phyloP scores from a whole-genome alignment of 495 filamentous ascomycete genomes.

The Neurospora sublineolata region DNA sequence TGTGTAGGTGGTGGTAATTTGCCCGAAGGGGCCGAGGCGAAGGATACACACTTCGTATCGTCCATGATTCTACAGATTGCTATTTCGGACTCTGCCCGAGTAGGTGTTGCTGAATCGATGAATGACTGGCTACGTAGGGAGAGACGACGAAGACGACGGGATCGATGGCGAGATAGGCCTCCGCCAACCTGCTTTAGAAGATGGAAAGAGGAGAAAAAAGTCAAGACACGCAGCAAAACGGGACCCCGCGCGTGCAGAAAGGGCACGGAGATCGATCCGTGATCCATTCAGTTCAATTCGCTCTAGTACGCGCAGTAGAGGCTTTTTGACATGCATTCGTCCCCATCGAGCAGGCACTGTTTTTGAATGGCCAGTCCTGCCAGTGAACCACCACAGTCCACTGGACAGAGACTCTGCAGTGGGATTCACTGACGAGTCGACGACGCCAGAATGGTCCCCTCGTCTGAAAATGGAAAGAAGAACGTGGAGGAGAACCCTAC shows the following conservation, averaged over 20 bases:
- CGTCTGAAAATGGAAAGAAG: neutral
- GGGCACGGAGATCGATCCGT: neutral
- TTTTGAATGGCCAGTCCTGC: neutral
- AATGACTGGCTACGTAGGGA: neutral
- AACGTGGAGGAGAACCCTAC: neutral
- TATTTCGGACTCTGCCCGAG: neutral
- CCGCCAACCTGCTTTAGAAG: neutral
- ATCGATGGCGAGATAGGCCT: neutral
- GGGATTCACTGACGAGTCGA: neutral
- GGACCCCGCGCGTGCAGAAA: neutral
- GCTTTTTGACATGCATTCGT: neutral
- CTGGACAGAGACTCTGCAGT: neutral
- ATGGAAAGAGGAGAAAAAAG: neutral
- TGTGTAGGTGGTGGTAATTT: neutral
- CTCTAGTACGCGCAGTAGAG: neutral
- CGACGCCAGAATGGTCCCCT: neutral
- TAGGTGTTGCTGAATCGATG: neutral
- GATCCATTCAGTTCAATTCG: neutral
- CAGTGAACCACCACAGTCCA: neutral
- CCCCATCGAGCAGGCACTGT: neutral
- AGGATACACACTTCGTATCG: neutral
- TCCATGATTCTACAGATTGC: neutral
- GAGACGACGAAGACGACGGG: neutral
- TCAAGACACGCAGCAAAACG: neutral
- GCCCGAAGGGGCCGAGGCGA: neutral